Evolutionary conservation across 805 yeast genomes (phyloP).

Genomic region (Lachancea lanzarotensis): DNA sequence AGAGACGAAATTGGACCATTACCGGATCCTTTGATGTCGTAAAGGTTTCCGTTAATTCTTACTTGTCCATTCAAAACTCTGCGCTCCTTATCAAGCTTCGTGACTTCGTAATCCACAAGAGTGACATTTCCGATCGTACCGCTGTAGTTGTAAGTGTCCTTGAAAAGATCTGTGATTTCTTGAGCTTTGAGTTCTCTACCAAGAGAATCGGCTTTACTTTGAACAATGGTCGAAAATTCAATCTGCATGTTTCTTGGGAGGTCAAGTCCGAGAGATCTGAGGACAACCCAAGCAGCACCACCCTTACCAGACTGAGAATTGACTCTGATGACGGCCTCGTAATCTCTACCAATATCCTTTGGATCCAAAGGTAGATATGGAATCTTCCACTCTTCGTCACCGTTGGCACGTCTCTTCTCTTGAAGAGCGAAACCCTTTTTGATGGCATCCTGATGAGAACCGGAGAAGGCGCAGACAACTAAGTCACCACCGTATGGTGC

Average conservation of each 20-base stretch:
- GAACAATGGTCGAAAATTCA: constrained; percentile 59
- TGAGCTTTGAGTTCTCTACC: constrained; percentile 66
- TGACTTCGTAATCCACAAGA: constrained; percentile 38
- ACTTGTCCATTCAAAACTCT: constrained; percentile 41
- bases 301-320: constrained; percentile 86
- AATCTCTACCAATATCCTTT: constrained; percentile 70
- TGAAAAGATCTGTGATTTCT: constrained; percentile 56
- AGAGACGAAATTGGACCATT: constrained; percentile 77
- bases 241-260: constrained; percentile 68
- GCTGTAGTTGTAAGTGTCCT: constrained; percentile 47
- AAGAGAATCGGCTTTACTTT: constrained; percentile 52
- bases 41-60: constrained; percentile 30
- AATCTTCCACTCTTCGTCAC: constrained; percentile 53
- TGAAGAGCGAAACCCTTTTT: constrained; percentile 57
- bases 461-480: constrained; percentile 73
- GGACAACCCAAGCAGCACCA: constrained; percentile 79
- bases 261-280: constrained; percentile 64
- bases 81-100: constrained; percentile 35
- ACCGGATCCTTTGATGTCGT: constrained; percentile 50
- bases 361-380: constrained; percentile 81
- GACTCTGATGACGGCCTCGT: constrained; percentile 77
- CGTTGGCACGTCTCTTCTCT: constrained; percentile 43
- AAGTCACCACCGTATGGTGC: constrained; percentile 78
- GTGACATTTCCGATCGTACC: constrained; percentile 28
- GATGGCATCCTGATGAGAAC: constrained; percentile 67